Percentiles rank a stretch among this genome's conserved stretches.
Conservation (phyloP, 768 basidiomycete species). For the Trametes elegans region DNA sequence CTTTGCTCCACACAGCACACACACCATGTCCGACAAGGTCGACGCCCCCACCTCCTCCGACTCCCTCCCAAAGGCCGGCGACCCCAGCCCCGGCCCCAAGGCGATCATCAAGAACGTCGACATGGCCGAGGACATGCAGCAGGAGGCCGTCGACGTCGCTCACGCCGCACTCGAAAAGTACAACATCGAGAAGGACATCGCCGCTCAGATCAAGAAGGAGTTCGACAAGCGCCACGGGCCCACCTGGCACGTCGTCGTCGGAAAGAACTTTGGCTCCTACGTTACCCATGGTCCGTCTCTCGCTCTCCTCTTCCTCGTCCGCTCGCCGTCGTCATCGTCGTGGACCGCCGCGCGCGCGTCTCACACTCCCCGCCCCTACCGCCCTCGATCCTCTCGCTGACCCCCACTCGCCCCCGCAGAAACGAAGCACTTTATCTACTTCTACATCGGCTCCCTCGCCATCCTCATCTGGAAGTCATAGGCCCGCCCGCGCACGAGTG, state of each 20-base stretch:
- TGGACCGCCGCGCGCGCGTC: not conserved
- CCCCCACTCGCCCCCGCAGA: slow-evolving; percentile 46
- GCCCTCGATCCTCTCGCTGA: not conserved
- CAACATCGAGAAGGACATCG: slow-evolving; percentile 97
- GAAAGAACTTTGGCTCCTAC: slow-evolving; percentile 98
- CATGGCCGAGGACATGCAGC: slow-evolving; percentile 96
- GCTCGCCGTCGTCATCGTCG: slow-evolving; percentile 6
- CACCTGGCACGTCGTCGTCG: slow-evolving; percentile 98
- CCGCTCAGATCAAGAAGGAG: slow-evolving; percentile 97
- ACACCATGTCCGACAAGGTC: slow-evolving; percentile 41
- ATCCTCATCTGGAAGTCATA: slow-evolving; percentile 95
- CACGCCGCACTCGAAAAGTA: slow-evolving; percentile 84
- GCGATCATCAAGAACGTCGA: slow-evolving; percentile 96
- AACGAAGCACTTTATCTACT: slow-evolving; percentile 99
- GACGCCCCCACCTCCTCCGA: slow-evolving; percentile 58
- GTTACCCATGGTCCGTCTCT: slow-evolving; percentile 84
- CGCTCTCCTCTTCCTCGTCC: slow-evolving; percentile 1
- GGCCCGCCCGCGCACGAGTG: not conserved
- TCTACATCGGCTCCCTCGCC: slow-evolving; percentile 90
- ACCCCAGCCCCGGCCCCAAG: slow-evolving; percentile 51
- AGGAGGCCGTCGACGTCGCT: slow-evolving; percentile 88
- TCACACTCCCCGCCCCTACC: not conserved
- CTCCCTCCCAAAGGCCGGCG: slow-evolving; percentile 39
- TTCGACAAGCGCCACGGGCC: slow-evolving; percentile 90
- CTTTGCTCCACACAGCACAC: not conserved